Evolutionary conservation across 164 flowering plant species (phyloP), one percentile per base, ranked within the genome.

Genomic region (Paratinospora sagittata): DNA sequence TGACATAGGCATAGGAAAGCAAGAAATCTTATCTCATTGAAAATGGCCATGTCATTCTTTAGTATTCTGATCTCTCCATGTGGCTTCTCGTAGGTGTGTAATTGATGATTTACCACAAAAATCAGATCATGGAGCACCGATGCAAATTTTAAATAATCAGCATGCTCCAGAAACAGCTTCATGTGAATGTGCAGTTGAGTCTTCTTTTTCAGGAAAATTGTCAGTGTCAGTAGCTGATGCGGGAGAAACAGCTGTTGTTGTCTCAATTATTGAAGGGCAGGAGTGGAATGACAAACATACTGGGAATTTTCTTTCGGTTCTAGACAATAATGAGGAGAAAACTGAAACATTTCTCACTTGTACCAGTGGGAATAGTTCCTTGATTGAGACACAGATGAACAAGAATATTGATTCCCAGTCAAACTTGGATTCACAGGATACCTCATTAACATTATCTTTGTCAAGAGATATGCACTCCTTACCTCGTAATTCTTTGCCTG

Each of bases 191-290:
- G 60, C 70, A 33, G 63, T 33, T n/a, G 87, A 84, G 79, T 75
- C 75, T 78, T 68, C 72, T 49, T 81, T 84, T 37, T 79, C 86
- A 66, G 81, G 94, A 63, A 90, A 88, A 72, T 72, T 95, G 30
- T 84, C 87, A 41, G 84, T 95, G 67, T 81, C 92, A 77, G 85
- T 91, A 79, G 96, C 97, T 73, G 99, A 90, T 84, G 81, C 81
- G 65, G 99, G 99, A 55, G 99, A 95, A 81, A 95, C 98, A 27
- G 98, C 94, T 79, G 73, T 92, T 66, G 97, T 95, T 72, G 85
- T 95, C 66, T 95, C 99, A 72, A 72, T 87, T 81, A 81, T 90
- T 78, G 87, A 75, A 64, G 85, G 68, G 70, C 74, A 79, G 70
- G 77, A 84, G 58, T 36, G 27, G 75, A 63, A 27, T 69, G 75